Base-by-base conservation (phyloP, 2,329 filamentous ascomycete species). In the Pseudocercospora eumusae region DNA sequence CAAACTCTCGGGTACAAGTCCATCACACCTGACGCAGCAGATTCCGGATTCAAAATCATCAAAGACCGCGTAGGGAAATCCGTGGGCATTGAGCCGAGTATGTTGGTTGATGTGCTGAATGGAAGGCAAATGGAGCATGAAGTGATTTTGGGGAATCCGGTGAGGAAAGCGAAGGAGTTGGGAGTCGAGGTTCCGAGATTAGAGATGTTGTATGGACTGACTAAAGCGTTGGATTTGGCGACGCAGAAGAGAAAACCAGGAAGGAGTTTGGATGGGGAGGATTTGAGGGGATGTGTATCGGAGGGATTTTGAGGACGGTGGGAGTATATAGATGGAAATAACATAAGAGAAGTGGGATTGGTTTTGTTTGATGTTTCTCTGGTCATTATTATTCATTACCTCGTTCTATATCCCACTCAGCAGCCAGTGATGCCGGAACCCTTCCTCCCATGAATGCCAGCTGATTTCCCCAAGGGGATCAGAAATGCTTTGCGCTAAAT, bases 101-200 rank as follows among this genome's bases (percentile, higher is more conserved):
- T 83, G 81, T 66, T 82, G 56, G 77, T 80, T 15, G 81, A 83
- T 71, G 78, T 80, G 10, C 72, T 74, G 33, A 65, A 70, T 18
- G 74, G 73, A 1, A 71, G 79, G 23, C 70, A 73, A 6, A 79
- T 81, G 71, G 81, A 83, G 66, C 77, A 82, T 2, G 81, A 83
- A 62, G 80, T 80, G 0, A 82, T 84, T 56, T 63, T 83, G 7
- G 81, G 81, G 1, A 81, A 81, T 64, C 69, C 76, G 0, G 72
- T 83, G 4, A 72, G 75, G 49, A 68, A 80, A 61, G 81, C 75
- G 0, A 73, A 74, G 65, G 69, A 72, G 42, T 73, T 77, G 56
- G 76, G 74, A 0, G 74, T 83, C 1, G 52, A 68, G 0, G 78
- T 78, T 57, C 76, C 77, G 6, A 74, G 77, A 58, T 62, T 83